A percentile compares a stretch with the other conserved stretches of the same genome.
Conservation (phyloP, 2,329 filamentous ascomycete species). For the Teratosphaeria epicoccoides region DNA sequence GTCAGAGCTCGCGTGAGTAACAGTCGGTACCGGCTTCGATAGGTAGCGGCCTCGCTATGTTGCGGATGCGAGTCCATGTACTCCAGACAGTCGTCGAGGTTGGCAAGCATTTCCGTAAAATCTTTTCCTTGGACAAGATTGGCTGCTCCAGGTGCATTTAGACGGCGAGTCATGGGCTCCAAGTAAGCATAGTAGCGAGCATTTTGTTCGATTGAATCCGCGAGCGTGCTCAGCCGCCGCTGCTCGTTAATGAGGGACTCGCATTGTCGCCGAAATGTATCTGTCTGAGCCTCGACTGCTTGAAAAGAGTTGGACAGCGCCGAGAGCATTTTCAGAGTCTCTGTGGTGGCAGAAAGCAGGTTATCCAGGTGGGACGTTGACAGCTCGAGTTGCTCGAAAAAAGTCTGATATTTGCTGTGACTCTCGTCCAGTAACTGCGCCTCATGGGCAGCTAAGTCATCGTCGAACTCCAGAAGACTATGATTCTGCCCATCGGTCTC, state of each 20-base stretch:
- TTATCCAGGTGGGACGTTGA: constrained; percentile 73
- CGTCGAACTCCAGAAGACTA: constrained; percentile 41
- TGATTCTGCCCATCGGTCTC: constrained; percentile 14
- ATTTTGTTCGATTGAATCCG: constrained; percentile 76
- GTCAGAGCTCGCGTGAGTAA: constrained; percentile 61
- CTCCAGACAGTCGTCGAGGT: constrained; percentile 78
- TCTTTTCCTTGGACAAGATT: constrained; percentile 73
- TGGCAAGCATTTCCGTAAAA: constrained; percentile 78
- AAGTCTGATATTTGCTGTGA: constrained; percentile 77
- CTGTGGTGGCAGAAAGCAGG: constrained; percentile 65
- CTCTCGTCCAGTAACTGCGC: constrained; percentile 66
- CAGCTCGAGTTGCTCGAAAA: constrained; percentile 68
- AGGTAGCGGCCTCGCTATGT: constrained; percentile 79
- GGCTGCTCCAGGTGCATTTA: constrained; percentile 85
- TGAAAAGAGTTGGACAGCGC: constrained; percentile 77
- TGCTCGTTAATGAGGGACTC: constrained; percentile 79
- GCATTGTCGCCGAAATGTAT: constrained; percentile 86
- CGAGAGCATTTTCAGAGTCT: constrained; percentile 64
- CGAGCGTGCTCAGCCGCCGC: constrained; percentile 63
- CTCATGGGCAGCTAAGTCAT: constrained; percentile 50
- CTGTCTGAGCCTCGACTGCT: constrained; percentile 78
- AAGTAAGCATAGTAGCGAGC: constrained; percentile 92
- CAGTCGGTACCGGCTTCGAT: constrained; percentile 76
- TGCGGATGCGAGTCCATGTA: constrained; percentile 82
- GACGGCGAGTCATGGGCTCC: constrained; percentile 75